Evolutionary conservation across 768 basidiomycete genomes (phyloP), one percentile per base, ranked within the genome.

Genomic region (Pulveroboletus sp.): DNA sequence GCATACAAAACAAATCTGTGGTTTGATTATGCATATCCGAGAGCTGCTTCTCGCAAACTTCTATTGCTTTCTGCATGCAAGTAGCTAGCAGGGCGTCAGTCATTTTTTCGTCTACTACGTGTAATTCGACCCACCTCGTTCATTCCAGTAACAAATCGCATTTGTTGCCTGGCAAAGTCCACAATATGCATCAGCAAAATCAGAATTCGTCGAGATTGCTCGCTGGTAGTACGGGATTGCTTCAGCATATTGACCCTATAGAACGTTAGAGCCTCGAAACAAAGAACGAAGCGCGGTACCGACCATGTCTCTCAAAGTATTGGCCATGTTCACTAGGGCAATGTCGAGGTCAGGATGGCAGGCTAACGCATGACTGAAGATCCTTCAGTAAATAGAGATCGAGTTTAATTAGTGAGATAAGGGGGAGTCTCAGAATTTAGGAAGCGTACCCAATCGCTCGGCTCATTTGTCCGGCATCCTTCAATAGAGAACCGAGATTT

Each of bases 291-390:
- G 10, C 5, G 29, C 4, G 17, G 20, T 27, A 45, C 70, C 36
- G 31, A 78, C 77, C 47, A 60, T 61, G 52, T 79, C 77, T 55
- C 77, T 78, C 55, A 79, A 58, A 0, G 75, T 75, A 58, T 77
- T 79, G 16, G 72, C 77, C 60, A 79, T 67, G 46, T 79, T 79
- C 14, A 76, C 75, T 10, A 79, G 64, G 4, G 77, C 77, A 47
- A 79, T 73, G 36, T 77, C 78, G 29, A 77, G 73, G 51, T 74
- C 71, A 6, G 76, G 76, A 43, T 77, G 73, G 34, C 54, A 52
- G 33, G 65, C 44, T 14, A 77, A 53, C 2, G 75, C 75, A 40
- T 69, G 65, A 36, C 62, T 63, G 56, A 76, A 77, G 13, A 76
- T 51, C 31, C 74, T 75, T 47, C 7, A 35, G 19, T 31, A 29